Evolutionary conservation across 176 grass and related monocot genomes (phyloP).

Genomic region (Hordeum marinum): DNA sequence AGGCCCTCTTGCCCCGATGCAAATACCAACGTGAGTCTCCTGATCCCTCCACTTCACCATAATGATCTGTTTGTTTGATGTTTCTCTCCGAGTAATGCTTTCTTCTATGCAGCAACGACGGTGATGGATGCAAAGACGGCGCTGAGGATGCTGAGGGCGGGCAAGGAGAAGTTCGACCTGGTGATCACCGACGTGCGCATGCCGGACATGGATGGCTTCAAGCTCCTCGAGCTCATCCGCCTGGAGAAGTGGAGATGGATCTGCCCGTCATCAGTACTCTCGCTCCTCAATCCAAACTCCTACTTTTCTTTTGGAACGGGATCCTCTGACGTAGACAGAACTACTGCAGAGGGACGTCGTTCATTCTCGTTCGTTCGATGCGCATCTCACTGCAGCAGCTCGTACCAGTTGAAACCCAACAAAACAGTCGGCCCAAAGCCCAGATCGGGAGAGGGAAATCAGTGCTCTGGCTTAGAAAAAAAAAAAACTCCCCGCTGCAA

Average conservation of each 20-base stretch:
- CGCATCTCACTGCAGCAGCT: too few species aligned
- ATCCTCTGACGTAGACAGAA: too few species aligned
- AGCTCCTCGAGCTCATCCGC: conserved; percentile 44
- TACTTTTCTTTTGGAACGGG: not conserved
- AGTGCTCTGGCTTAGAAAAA: too few species aligned
- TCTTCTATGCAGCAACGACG: conserved; percentile 41
- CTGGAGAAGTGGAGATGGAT: conserved; percentile 62
- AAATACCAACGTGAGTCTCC: conserved; percentile 31
- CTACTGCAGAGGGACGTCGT: too few species aligned
- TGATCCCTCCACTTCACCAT: too few species aligned
- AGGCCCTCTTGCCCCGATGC: not conserved
- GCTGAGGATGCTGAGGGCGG: conserved; percentile 40
- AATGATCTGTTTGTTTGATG: not conserved
- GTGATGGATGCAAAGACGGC: conserved; percentile 19
- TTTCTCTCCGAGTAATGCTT: not conserved
- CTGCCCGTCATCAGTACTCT: conserved; percentile 60
- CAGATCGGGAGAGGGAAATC: too few species aligned
- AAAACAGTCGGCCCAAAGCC: too few species aligned
- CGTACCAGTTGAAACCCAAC: too few species aligned
- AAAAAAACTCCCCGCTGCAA: too few species aligned
- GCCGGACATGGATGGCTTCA: conserved; percentile 62
- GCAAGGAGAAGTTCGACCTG: conserved; percentile 45
- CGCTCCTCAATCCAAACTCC: not conserved
- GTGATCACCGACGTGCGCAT: conserved; percentile 58
- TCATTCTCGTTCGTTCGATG: too few species aligned